These are phyloP conservation scores for Moesziomyces antarcticus DNA, from an alignment of 1,284 basidiomycete genomes.

Conservation along the genomic window DNA sequence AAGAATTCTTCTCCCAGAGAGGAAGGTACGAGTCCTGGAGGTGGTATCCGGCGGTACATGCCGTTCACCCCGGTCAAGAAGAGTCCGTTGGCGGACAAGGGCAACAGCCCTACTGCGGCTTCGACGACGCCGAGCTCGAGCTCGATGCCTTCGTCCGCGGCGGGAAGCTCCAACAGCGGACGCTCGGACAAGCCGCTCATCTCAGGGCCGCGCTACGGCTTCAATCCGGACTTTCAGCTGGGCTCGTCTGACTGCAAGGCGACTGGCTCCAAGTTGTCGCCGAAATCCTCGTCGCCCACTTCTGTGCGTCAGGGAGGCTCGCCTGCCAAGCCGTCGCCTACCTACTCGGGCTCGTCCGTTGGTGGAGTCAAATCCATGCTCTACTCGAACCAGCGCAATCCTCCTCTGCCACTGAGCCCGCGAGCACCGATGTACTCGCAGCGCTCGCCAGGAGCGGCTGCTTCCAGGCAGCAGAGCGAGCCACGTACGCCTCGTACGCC, in stretches of 20 bases:
- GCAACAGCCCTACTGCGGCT: not conserved
- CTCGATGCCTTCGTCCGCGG: slow-evolving; percentile 7
- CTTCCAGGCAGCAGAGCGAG: not conserved
- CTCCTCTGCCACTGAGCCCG: slow-evolving; percentile 14
- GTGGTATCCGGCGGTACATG: slow-evolving; percentile 2
- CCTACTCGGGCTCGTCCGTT: slow-evolving; percentile 8
- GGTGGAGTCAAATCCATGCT: slow-evolving; percentile 29
- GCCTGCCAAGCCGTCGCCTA: slow-evolving; percentile 28
- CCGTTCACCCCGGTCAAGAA: slow-evolving; percentile 10
- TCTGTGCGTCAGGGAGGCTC: not conserved
- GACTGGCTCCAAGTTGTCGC: not conserved
- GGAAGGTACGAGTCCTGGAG: not conserved
- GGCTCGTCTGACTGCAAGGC: not conserved
- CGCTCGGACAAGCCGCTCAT: slow-evolving; percentile 18
- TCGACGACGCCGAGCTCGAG: not conserved
- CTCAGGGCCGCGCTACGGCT: slow-evolving; percentile 21
- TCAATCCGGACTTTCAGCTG: slow-evolving; percentile 26
- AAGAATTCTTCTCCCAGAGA: not conserved
- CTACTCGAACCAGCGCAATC: slow-evolving; percentile 9
- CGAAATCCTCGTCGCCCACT: not conserved
- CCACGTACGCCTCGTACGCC: slow-evolving; percentile 13
- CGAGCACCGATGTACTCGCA: slow-evolving; percentile 6
- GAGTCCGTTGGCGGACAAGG: slow-evolving; percentile 9
- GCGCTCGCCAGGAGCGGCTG: not conserved
- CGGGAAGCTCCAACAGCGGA: slow-evolving; percentile 8